Base-by-base conservation (phyloP, 805 yeast genomes). In the Hemisphaericaspora nanyangensis region DNA sequence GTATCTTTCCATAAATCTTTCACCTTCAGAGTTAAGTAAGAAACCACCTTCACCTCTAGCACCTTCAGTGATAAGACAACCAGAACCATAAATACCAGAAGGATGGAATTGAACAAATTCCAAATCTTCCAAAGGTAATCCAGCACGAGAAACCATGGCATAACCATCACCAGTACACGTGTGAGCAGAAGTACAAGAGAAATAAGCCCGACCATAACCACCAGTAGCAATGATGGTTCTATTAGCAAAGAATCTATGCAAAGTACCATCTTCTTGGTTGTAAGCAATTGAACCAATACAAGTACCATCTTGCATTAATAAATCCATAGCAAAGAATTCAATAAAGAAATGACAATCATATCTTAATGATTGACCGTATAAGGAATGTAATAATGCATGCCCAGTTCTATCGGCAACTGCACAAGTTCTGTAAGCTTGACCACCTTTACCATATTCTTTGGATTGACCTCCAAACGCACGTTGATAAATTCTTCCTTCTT, bases 351-450 rank as follows among this genome's bases (percentile, higher is more conserved):
- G 96, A 51, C 98, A 89, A 75, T 93, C 91, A 70, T 89, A 96
- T 70, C 95, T 82, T 58, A 93, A 76, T 26, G 96, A 87, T 74
- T 93, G 99, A 53, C 99, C 98, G 63, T 93, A 93, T 52, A 93
- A 74, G 33, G 98, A 85, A 70, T 93, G 99, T 66, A 93, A 77
- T 61, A 93, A 74, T 19, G 98, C 97, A 63, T 93, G 99, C 42
- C 99, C 99, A 37, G 99, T 93, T 77, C 99, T 83, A 72, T 93
- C 99, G 38, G 99, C 99, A 37, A 93, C 99, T 31, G 99, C 99
- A 74, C 98, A 93, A 43, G 98, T 91, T 76, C 99, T 85, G 77
- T 93, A 93, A 43, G 98, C 98, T 73, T 93, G 99, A 47, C 99
- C 99, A 61, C 96, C 98, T 64, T 93, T 89, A 64, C 99, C 99